Percentiles rank a stretch among this genome's conserved stretches.
phyloP scores from a whole-genome alignment of 2,329 filamentous ascomycete species.

The Clonostachys rhizophaga region DNA sequence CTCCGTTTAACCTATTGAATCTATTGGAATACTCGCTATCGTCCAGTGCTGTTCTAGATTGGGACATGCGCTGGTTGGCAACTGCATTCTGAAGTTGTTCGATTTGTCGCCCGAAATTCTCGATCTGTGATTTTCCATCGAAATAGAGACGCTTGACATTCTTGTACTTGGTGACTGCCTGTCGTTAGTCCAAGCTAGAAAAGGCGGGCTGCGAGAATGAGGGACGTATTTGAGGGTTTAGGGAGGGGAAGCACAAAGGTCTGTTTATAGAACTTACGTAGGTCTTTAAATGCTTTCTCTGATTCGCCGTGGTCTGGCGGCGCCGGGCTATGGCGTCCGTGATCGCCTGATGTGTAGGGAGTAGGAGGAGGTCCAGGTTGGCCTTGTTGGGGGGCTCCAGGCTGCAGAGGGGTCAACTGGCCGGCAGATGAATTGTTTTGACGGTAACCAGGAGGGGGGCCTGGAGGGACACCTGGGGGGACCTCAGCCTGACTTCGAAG shows the following conservation, averaged over 20 bases:
- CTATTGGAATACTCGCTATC: slow-evolving; percentile 89
- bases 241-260: not conserved
- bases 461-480: slow-evolving; percentile 18
- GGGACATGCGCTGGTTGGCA: slow-evolving; percentile 89
- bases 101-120: slow-evolving; percentile 80
- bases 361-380: slow-evolving; percentile 20
- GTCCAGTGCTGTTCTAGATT: slow-evolving; percentile 90
- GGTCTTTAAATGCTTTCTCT: slow-evolving; percentile 53
- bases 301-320: slow-evolving; percentile 39
- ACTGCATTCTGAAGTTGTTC: slow-evolving; percentile 97
- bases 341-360: slow-evolving; percentile 34
- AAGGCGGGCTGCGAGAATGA: not conserved
- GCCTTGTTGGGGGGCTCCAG: slow-evolving; percentile 13
- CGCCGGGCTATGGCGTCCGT: slow-evolving; percentile 53
- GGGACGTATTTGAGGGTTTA: slow-evolving; percentile 3
- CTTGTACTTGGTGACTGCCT: slow-evolving; percentile 85
- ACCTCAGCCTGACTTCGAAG: slow-evolving; percentile 28
- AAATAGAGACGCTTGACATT: slow-evolving; percentile 98
- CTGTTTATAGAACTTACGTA: slow-evolving; percentile 34
- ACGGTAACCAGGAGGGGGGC: slow-evolving; percentile 46
- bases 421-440: slow-evolving; percentile 36
- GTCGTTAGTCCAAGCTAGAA: not conserved
- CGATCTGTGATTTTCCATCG: slow-evolving; percentile 89
- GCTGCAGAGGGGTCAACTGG: slow-evolving; percentile 34
- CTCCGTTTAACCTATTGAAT: slow-evolving; percentile 87